Percentiles rank a stretch among this genome's conserved stretches.
Conservation (phyloP, 2,329 filamentous ascomycete species). For the Pseudogymnoascus sp. region DNA sequence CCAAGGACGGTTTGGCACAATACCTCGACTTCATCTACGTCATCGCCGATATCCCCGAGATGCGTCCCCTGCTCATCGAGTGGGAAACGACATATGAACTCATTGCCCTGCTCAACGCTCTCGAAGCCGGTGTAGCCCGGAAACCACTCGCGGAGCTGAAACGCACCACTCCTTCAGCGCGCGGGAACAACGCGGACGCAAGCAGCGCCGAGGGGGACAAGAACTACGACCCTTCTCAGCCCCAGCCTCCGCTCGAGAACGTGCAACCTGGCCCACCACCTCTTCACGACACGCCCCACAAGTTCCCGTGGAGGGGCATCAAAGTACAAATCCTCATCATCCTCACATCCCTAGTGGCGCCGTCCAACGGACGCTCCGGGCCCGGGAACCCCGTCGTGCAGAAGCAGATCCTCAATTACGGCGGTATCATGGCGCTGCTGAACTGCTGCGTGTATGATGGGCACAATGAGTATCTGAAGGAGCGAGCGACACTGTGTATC, state of each 20-base stretch:
- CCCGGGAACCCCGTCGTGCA: constrained; percentile 70
- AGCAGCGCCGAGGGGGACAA: constrained; percentile 1
- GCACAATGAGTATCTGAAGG: constrained; percentile 88
- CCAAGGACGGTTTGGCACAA: constrained; percentile 89
- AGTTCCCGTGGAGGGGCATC: constrained; percentile 64
- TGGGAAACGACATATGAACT: constrained; percentile 91
- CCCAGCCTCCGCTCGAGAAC: constrained; percentile 5
- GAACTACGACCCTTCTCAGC: background rate
- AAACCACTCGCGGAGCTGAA: constrained; percentile 54
- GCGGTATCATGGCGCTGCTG: constrained; percentile 79
- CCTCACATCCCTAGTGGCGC: constrained; percentile 81
- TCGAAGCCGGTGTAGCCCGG: constrained; percentile 83
- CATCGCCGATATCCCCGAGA: constrained; percentile 75
- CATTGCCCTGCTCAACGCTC: constrained; percentile 74
- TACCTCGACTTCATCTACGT: constrained; percentile 92
- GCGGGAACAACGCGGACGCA: constrained; percentile 29
- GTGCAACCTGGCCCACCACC: constrained; percentile 39
- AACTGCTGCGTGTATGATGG: constrained; percentile 89
- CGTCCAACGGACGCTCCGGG: constrained; percentile 54
- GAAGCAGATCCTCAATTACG: constrained; percentile 75
- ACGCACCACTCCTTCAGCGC: constrained; percentile 30
- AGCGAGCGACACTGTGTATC: constrained; percentile 82
- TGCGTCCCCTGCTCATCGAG: constrained; percentile 77
- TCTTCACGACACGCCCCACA: constrained; percentile 57
- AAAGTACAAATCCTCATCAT: constrained; percentile 92